These are phyloP conservation scores for Penicillium psychrosexuale DNA, from an alignment of 2,329 filamentous ascomycete species.

Conservation along the genomic window DNA sequence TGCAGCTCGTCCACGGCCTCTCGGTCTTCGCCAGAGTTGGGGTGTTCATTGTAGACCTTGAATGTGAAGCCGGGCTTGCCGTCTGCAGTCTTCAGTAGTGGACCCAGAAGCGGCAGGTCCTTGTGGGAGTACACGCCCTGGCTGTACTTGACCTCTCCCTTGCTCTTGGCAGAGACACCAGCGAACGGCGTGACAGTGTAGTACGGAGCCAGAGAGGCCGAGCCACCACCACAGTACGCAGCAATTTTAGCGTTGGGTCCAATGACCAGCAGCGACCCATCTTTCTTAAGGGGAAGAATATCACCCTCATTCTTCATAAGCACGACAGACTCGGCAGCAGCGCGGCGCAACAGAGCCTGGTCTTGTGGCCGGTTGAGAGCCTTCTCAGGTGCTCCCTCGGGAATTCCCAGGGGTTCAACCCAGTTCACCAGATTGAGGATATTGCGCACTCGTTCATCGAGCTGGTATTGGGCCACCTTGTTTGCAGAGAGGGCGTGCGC, in stretches of 20 bases:
- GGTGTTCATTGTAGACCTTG: conserved; percentile 61
- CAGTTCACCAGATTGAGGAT: conserved; percentile 60
- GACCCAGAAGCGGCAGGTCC: conserved; percentile 58
- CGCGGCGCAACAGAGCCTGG: conserved; percentile 60
- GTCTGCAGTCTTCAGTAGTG: conserved; percentile 50
- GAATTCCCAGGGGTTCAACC: conserved; percentile 53
- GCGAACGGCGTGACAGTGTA: conserved; percentile 47
- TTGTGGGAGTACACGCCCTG: conserved; percentile 65
- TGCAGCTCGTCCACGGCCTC: conserved; percentile 52
- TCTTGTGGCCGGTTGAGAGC: conserved; percentile 60
- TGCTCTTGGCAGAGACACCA: conserved; percentile 39
- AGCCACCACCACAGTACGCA: conserved; percentile 60
- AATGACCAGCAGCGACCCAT: conserved; percentile 51
- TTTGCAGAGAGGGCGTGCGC: conserved; percentile 51
- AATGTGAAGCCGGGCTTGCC: conserved; percentile 60
- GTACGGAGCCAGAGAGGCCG: conserved; percentile 53
- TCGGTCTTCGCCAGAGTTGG: conserved; percentile 45
- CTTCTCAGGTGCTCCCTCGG: conserved; percentile 54
- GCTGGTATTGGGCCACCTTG: conserved; percentile 54
- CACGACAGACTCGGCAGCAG: conserved; percentile 68
- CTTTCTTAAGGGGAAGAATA: conserved; percentile 56
- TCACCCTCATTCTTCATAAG: conserved; percentile 68
- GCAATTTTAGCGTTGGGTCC: conserved; percentile 53
- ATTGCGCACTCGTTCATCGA: conserved; percentile 58
- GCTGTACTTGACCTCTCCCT: conserved; percentile 48